Evolutionary conservation across 257 asterid genomes (phyloP).

Genomic region (Voacanga thouarsii): DNA sequence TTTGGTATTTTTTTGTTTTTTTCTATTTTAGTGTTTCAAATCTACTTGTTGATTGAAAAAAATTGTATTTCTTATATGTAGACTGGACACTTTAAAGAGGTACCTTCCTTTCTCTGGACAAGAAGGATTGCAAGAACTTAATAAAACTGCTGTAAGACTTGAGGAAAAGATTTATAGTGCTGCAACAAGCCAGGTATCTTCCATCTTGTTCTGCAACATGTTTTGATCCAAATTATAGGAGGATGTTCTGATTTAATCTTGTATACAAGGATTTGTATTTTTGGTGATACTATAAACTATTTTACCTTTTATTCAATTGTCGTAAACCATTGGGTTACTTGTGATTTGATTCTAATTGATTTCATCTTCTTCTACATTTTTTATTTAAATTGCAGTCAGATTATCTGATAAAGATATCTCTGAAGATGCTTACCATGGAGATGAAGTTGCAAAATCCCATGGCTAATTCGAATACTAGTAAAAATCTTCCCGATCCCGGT

Average conservation of each 20-base stretch:
- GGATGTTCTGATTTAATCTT: background rate
- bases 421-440: slow-evolving; percentile 88
- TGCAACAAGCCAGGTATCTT: slow-evolving; percentile 69
- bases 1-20: slow-evolving; percentile 1
- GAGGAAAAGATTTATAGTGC: slow-evolving; percentile 77
- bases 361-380: slow-evolving; percentile 4
- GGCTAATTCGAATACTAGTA: slow-evolving; percentile 50
- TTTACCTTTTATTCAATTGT: background rate
- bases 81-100: slow-evolving; percentile 85
- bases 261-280: background rate
- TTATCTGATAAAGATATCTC: slow-evolving; percentile 75
- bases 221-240: background rate
- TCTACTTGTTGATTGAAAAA: background rate
- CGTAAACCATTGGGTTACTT: background rate
- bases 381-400: slow-evolving; percentile 53
- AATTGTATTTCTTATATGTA: slow-evolving; percentile 27
- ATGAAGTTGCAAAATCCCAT: slow-evolving; percentile 59
- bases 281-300: background rate
- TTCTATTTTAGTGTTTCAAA: slow-evolving; percentile 5
- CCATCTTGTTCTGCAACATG: background rate
- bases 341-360: background rate
- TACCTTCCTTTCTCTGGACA: slow-evolving; percentile 82
- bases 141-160: slow-evolving; percentile 74
- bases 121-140: slow-evolving; percentile 79
- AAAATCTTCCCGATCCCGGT: slow-evolving; percentile 68